Base-by-base conservation (phyloP, 1,284 basidiomycete species). In the Ustilago curta region DNA sequence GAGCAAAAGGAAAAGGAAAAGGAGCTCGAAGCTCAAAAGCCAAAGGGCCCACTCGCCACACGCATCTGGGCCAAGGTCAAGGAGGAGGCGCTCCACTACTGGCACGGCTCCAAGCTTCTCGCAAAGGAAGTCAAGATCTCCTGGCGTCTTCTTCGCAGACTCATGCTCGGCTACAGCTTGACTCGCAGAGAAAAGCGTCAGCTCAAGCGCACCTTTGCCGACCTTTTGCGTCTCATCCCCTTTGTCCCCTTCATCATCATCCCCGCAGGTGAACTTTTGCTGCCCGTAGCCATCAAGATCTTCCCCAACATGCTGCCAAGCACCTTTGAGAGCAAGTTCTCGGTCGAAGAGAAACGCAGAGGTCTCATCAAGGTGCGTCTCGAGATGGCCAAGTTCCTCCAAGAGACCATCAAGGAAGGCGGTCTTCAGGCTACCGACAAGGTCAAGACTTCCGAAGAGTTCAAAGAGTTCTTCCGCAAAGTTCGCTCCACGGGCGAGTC, bases 391-490 rank as follows among this genome's bases (percentile, higher is more conserved):
- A 99, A 99, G 84, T 99, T 99, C 88, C 88, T 99, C 50, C 96
- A 98, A 84, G 97, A 98, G 86, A 98, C 97, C 2, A 90, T 99
- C 62, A 91, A 92, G 51, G 96, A 98, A 86, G 94, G 93, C 16
- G 94, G 94, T 43, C 88, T 98, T 63, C 94, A 93, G 85, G 93
- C 80, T 14, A 79, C 93, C 8, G 95, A 86, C 69, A 85, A 96
- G 83, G 95, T 99, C 65, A 90, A 97, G 62, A 93, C 93, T 68
- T 93, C 90, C 55, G 94, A 97, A 70, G 94, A 95, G 59, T 99
- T 99, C 89, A 98, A 98, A 84, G 94, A 97, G 86, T 99, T 99
- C 87, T 99, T 99, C 91, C 91, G 94, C 84, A 99, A 99, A 88
- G 93, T 98, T 68, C 92, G 96, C 61, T 92, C 93, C 8, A 99